Conservation (phyloP, 2,329 filamentous ascomycete species). For the Pseudogymnoascus sp. region DNA sequence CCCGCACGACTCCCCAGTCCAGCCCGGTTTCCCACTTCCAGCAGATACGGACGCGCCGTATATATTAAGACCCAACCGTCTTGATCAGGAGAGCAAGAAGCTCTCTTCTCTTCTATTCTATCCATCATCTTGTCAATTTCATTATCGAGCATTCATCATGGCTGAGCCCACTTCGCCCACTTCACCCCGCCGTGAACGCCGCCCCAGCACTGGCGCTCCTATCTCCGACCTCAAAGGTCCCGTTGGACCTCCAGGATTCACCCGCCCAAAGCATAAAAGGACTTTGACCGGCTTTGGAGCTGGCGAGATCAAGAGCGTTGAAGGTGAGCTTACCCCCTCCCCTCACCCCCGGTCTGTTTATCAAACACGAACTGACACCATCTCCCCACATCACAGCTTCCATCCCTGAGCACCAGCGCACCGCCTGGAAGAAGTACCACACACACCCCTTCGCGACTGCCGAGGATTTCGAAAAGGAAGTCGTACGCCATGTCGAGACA, state of each 20-base stretch:
- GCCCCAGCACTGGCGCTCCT: conserved; percentile 72
- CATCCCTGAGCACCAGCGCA: conserved; percentile 82
- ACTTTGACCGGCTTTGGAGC: conserved; percentile 93
- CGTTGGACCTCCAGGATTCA: conserved; percentile 76
- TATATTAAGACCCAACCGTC: background rate
- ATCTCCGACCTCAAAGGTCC: conserved; percentile 80
- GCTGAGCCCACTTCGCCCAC: conserved; percentile 8
- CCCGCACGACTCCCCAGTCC: background rate
- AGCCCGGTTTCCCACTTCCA: background rate
- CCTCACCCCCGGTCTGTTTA: background rate
- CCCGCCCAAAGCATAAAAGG: conserved; percentile 88
- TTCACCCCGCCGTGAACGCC: conserved; percentile 58
- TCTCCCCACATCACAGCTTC: conserved; percentile 42
- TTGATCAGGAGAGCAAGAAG: background rate
- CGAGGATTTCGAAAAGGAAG: conserved; percentile 78
- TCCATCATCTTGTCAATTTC: background rate
- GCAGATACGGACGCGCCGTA: background rate
- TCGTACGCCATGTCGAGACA: conserved; percentile 92
- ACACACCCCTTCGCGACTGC: conserved; percentile 64
- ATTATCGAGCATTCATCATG: conserved; percentile 6
- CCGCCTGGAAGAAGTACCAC: conserved; percentile 61
- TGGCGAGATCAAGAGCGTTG: conserved; percentile 84
- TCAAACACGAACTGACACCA: background rate
- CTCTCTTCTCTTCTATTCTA: background rate
- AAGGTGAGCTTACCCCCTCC: conserved; percentile 48